Percentiles rank a stretch among this genome's conserved stretches.
Evolutionary conservation across 805 yeast species (phyloP).

Genomic region (Candida rishiriensis): DNA sequence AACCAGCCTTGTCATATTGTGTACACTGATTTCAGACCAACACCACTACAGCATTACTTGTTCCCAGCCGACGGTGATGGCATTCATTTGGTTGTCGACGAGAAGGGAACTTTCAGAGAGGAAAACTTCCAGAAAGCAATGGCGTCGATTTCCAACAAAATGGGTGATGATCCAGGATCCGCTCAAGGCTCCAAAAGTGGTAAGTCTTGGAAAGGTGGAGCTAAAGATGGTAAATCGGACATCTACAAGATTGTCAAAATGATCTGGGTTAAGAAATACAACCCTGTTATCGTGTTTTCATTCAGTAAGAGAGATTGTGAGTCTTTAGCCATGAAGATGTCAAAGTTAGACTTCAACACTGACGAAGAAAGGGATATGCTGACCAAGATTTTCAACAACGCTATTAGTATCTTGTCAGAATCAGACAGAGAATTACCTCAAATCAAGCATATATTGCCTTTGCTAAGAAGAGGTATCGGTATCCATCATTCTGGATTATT

Average conservation of each 20-base stretch:
- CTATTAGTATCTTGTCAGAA: constrained; percentile 82
- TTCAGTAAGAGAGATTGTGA: constrained; percentile 97
- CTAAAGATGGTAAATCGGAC: constrained; percentile 62
- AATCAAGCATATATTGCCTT: constrained; percentile 84
- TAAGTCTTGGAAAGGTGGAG: constrained; percentile 84
- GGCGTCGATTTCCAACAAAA: constrained; percentile 80
- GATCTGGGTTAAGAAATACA: constrained; percentile 95
- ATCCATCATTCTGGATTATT: constrained; percentile 96
- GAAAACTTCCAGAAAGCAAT: constrained; percentile 98
- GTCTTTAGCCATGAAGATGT: constrained; percentile 88
- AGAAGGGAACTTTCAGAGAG: constrained; percentile 91
- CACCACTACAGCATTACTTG: constrained; percentile 94
- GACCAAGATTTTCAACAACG: constrained; percentile 85
- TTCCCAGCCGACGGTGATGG: constrained; percentile 99
- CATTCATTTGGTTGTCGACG: constrained; percentile 95
- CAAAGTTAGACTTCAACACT: constrained; percentile 88
- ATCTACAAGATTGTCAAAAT: constrained; percentile 94
- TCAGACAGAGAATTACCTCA: constrained; percentile 91
- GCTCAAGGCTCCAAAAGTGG: constrained; percentile 51
- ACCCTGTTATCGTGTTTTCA: constrained; percentile 98
- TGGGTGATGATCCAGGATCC: constrained; percentile 79
- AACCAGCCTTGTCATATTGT: constrained; percentile 97
- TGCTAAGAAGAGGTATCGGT: constrained; percentile 93
- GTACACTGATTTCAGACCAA: constrained; percentile 97
- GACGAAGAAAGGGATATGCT: constrained; percentile 92